Conservation (phyloP, 805 yeast genomes). For the Sugiyamaella qingdaonensis region DNA sequence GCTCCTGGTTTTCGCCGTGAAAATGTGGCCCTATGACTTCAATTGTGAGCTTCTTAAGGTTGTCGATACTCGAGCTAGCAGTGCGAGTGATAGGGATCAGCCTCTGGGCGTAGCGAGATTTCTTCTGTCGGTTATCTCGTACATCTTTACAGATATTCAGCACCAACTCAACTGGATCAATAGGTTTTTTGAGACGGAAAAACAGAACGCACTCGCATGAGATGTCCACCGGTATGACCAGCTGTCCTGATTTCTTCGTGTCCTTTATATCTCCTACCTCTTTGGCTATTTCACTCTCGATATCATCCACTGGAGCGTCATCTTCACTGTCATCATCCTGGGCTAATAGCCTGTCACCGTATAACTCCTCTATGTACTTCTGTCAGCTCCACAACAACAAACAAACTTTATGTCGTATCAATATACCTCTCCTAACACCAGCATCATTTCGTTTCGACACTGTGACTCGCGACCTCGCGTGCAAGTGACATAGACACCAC, state of each 20-base stretch:
- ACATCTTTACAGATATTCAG: conserved; percentile 59
- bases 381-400: neutral
- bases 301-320: conserved; percentile 36
- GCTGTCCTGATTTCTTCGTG: conserved; percentile 12
- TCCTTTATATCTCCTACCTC: conserved; percentile 59
- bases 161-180: conserved; percentile 73
- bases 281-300: conserved; percentile 70
- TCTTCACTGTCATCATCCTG: conserved; percentile 18
- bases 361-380: conserved; percentile 19
- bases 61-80: conserved; percentile 66
- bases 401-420: neutral
- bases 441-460: conserved; percentile 68
- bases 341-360: conserved; percentile 26
- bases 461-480: conserved; percentile 71
- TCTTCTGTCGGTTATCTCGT: conserved; percentile 41
- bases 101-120: conserved; percentile 69
- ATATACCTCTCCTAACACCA: conserved; percentile 48
- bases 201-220: conserved; percentile 58
- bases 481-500: conserved; percentile 89
- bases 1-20: conserved; percentile 42
- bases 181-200: conserved; percentile 72
- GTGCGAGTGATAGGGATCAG: conserved; percentile 76
- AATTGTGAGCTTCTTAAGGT: conserved; percentile 55
- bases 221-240: conserved; percentile 20
- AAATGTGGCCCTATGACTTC: conserved; percentile 66